phyloP scores from a whole-genome alignment of 805 yeast genomes.

The Phaffomyces antillensis region DNA sequence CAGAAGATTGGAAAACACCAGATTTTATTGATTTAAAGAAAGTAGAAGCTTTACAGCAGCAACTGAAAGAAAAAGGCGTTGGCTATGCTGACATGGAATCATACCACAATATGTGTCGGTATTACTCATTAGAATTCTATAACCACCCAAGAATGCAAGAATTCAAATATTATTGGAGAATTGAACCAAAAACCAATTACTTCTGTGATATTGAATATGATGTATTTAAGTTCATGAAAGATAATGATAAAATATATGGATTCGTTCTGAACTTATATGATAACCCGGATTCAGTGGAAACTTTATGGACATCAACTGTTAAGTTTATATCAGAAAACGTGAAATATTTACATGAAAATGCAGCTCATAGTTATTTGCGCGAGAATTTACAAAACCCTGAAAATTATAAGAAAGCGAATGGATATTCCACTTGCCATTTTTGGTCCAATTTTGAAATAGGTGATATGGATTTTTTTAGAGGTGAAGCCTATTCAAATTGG shows the following conservation, averaged over 20 bases:
- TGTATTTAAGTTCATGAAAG: slow-evolving; percentile 66
- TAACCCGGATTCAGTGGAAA: slow-evolving; percentile 51
- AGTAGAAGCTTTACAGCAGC: slow-evolving; percentile 32
- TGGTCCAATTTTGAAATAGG: slow-evolving; percentile 90
- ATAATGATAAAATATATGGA: slow-evolving; percentile 64
- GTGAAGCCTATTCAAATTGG: slow-evolving; percentile 60
- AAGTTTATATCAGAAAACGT: slow-evolving; percentile 51
- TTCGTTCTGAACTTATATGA: slow-evolving; percentile 66
- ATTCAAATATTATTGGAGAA: slow-evolving; percentile 71
- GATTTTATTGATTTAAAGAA: slow-evolving; percentile 39
- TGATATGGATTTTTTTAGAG: slow-evolving; percentile 72
- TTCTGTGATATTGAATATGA: slow-evolving; percentile 69
- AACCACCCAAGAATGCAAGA: slow-evolving; percentile 55
- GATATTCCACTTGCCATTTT: slow-evolving; percentile 67
- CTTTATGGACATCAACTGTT: slow-evolving; percentile 66
- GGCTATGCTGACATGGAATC: slow-evolving; percentile 56
- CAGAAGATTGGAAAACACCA: slow-evolving; percentile 56
- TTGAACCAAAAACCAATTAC: slow-evolving; percentile 68
- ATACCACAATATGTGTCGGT: slow-evolving; percentile 83
- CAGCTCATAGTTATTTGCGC: slow-evolving; percentile 57
- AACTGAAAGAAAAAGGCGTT: slow-evolving; percentile 36
- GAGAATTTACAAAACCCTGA: slow-evolving; percentile 48
- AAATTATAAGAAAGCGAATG: slow-evolving; percentile 34
- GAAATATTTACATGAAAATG: slow-evolving; percentile 49
- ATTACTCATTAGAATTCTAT: slow-evolving; percentile 59